phyloP scores from a whole-genome alignment of 2,329 filamentous ascomycete species.

The Lecanicillium sp. region DNA sequence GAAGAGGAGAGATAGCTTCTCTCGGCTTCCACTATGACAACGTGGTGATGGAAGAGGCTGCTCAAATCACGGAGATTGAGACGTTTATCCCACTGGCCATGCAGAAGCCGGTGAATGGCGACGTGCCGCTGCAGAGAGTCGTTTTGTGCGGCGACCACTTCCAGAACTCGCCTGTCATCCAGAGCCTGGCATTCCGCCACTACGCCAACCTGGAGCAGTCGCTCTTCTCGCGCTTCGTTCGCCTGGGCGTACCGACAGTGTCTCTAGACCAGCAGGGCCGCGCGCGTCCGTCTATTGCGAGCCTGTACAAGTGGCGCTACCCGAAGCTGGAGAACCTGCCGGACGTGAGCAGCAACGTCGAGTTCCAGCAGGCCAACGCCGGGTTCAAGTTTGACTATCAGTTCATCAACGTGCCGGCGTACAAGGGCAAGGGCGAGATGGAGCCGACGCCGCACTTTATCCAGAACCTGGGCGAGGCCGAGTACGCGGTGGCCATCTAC shows the following conservation, averaged over 20 bases:
- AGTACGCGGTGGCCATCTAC: conserved; percentile 91
- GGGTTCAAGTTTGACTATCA: conserved; percentile 94
- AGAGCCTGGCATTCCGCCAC: conserved; percentile 87
- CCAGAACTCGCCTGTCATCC: conserved; percentile 93
- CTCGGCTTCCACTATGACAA: conserved; percentile 98
- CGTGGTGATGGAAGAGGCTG: conserved; percentile 96
- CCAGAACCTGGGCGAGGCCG: conserved; percentile 92
- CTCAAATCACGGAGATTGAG: conserved; percentile 95
- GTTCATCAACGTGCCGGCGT: conserved; percentile 92
- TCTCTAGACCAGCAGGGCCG: conserved; percentile 91
- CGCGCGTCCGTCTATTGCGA: conserved; percentile 77
- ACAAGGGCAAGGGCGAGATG: conserved; percentile 81
- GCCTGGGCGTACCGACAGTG: conserved; percentile 86
- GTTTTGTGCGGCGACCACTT: conserved; percentile 93
- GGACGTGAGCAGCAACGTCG: conserved; percentile 58
- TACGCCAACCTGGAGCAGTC: conserved; percentile 96
- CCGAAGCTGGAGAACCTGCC: conserved; percentile 72
- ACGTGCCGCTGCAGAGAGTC: conserved; percentile 75
- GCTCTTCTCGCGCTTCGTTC: conserved; percentile 83
- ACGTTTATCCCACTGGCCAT: conserved; percentile 94
- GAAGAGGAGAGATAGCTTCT: conserved; percentile 78
- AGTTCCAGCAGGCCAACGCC: conserved; percentile 79
- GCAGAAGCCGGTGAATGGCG: conserved; percentile 69
- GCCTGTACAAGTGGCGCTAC: conserved; percentile 93
- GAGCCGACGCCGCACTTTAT: conserved; percentile 93